Evolutionary conservation across 805 yeast species (phyloP), one percentile per base, ranked within the genome.

Genomic region (Candida piceae): DNA sequence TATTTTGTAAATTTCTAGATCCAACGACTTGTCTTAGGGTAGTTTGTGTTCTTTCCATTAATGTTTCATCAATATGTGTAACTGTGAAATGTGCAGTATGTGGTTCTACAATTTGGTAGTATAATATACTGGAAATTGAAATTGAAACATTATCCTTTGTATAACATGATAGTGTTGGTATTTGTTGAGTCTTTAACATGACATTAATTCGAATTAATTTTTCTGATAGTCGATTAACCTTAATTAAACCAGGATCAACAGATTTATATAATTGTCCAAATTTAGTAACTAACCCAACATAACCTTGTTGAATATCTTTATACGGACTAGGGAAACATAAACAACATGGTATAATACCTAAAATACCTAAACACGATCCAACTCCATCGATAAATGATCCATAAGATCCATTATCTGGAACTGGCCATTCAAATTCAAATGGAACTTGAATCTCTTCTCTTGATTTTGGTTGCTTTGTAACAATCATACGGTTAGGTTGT

Each of bases 11-110:
- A 16, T 65, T 67, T 34, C 84, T 61, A 23, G 80, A 66, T 44
- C 88, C 88, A 38, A 79, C 70, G 16, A 80, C 88, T 46, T 80
- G 84, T 56, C 88, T 68, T 51, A 80, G 62, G 3, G 88, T 80
- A 29, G 85, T 80, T 58, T 80, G 84, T 5, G 86, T 79, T 53
- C 86, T 67, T 55, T 80, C 86, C 36, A 67, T 60, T 36, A 80
- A 66, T 13, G 87, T 82, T 29, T 57, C 59, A 41, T 68, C 67
- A 39, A 80, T 72, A 49, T 76, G 58, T 23, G 66, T 57, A 44
- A 80, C 76, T 21, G 78, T 74, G 49, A 71, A 80, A 35, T 69
- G 63, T 13, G 87, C 83, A 63, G 70, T 74, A 50, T 78, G 80
- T 1, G 88, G 87, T 44, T 79, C 80, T 26, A 74, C 66, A 44